Evolutionary conservation across 2,329 filamentous ascomycete genomes (phyloP).

Genomic region (Chlorencoelia australis): DNA sequence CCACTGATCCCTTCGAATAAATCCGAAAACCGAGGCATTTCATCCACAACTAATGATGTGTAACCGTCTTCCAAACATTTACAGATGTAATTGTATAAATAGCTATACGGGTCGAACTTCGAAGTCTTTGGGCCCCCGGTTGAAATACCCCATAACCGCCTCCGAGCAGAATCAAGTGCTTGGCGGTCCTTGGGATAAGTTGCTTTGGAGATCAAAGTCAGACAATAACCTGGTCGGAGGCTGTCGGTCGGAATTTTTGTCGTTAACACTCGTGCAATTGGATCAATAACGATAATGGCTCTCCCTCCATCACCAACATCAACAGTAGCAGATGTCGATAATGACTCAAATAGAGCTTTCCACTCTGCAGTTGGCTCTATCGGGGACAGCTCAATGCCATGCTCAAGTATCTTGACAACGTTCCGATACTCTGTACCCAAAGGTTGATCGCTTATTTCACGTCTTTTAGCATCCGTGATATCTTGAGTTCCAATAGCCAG

Average conservation of each 20-base stretch:
- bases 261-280: constrained; percentile 47
- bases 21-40: constrained; percentile 35
- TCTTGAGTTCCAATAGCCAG: constrained; percentile 14
- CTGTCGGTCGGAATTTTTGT: constrained; percentile 27
- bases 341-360: constrained; percentile 43
- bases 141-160: constrained; percentile 54
- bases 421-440: constrained; percentile 62
- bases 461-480: constrained; percentile 20
- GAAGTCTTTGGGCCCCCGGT: constrained; percentile 31
- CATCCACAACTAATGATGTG: constrained; percentile 29
- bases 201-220: constrained; percentile 26
- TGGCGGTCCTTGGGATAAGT: constrained; percentile 49
- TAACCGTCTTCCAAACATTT: constrained; percentile 44
- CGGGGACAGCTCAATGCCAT: constrained; percentile 39
- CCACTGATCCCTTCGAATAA: constrained; percentile 36
- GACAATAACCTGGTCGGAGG: constrained; percentile 21
- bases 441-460: constrained; percentile 32
- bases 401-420: constrained; percentile 55
- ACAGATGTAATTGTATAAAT: constrained; percentile 52
- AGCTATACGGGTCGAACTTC: constrained; percentile 51
- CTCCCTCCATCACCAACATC: constrained; percentile 60
- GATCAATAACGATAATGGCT: constrained; percentile 59
- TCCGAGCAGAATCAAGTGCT: constrained; percentile 54
- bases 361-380: constrained; percentile 27
- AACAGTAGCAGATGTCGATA: constrained; percentile 45